Conservation (phyloP, 169 alveolate species). For the Cyclospora cayetanensis region DNA sequence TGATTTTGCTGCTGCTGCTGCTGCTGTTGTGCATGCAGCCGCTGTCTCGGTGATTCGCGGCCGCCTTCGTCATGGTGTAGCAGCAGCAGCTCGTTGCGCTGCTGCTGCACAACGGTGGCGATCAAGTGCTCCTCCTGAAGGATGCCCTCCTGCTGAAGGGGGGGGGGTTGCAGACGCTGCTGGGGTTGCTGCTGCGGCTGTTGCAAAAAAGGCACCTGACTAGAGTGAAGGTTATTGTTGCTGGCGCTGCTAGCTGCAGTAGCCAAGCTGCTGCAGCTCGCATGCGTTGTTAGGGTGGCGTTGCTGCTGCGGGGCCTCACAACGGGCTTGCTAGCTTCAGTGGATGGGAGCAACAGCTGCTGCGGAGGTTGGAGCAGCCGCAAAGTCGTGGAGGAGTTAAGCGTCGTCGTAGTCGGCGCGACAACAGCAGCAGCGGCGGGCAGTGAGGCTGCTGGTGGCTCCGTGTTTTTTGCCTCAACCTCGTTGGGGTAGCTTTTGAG, state of each 20-base stretch:
- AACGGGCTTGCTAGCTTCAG: background rate
- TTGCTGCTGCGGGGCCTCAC: slow-evolving; percentile 1
- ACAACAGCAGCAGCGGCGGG: background rate
- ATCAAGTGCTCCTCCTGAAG: background rate
- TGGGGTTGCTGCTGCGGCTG: slow-evolving; percentile 37
- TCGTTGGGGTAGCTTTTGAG: background rate
- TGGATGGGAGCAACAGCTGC: background rate
- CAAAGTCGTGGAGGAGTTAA: background rate
- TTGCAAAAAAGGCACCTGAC: background rate
- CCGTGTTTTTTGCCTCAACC: background rate
- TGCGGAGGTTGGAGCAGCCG: background rate
- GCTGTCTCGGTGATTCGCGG: slow-evolving; percentile 16
- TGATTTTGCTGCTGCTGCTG: background rate
- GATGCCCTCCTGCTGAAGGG: background rate
- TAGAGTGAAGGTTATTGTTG: background rate
- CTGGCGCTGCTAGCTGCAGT: slow-evolving; percentile 16
- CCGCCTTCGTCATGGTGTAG: background rate
- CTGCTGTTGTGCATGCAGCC: slow-evolving; percentile 43
- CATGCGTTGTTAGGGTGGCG: slow-evolving; percentile 30
- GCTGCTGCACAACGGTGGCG: background rate
- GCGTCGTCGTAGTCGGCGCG: background rate
- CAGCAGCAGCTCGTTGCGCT: background rate
- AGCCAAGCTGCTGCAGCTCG: slow-evolving; percentile 30
- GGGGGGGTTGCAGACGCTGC: slow-evolving; percentile 10
- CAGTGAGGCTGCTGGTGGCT: slow-evolving; percentile 9